Percentiles rank a stretch among this genome's conserved stretches.
Conservation (phyloP, 2,329 filamentous ascomycete genomes). For the Epichloe bromicola region DNA sequence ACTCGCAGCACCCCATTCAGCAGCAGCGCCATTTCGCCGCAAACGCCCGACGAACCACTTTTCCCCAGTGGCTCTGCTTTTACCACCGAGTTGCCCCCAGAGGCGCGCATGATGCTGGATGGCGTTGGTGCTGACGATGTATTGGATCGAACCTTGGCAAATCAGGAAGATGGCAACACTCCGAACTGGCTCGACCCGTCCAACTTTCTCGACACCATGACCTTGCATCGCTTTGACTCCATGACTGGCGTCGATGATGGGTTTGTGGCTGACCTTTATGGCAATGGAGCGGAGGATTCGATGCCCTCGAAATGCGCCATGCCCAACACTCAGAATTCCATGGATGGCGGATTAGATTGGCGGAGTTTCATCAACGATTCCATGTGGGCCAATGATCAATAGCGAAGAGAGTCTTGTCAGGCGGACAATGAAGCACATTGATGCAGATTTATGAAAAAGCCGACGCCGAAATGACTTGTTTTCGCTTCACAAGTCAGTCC, state of each 20-base stretch:
- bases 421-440: not conserved
- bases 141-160: slow-evolving; percentile 8
- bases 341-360: slow-evolving; percentile 17
- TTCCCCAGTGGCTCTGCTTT: slow-evolving; percentile 21
- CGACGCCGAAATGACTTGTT: not conserved
- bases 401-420: not conserved
- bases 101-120: slow-evolving; percentile 27
- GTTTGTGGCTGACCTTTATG: not conserved
- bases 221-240: slow-evolving; percentile 1
- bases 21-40: slow-evolving; percentile 8
- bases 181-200: not conserved
- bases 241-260: slow-evolving; percentile 3
- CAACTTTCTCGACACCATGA: not conserved
- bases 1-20: not conserved
- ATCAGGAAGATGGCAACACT: slow-evolving; percentile 6
- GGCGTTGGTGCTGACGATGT: slow-evolving; percentile 19
- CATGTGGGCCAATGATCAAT: slow-evolving; percentile 21
- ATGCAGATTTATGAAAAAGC: not conserved
- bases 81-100: slow-evolving; percentile 28
- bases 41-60: slow-evolving; percentile 7
- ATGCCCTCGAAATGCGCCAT: slow-evolving; percentile 3
- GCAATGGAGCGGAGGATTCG: not conserved
- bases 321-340: not conserved
- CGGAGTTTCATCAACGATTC: slow-evolving; percentile 19
- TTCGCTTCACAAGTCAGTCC: not conserved